Evolutionary conservation across 805 yeast genomes (phyloP), one percentile per base, ranked within the genome.

Genomic region (Lachancea sp.): DNA sequence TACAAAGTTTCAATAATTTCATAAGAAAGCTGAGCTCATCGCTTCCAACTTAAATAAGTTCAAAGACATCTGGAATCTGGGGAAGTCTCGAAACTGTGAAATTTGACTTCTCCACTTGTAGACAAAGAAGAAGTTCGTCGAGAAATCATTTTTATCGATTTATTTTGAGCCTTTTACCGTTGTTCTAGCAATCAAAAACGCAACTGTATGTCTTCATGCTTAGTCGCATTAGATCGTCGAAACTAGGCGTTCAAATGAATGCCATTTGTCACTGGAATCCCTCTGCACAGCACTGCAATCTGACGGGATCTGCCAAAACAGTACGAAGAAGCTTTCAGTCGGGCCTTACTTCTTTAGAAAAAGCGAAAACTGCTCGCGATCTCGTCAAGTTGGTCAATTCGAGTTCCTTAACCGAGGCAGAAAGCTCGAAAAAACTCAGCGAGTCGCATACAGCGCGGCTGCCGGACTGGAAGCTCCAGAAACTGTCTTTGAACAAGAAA

Each of bases 381-480:
- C 46, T 51, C 10, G 45, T 58, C 10, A 52, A 52, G 22, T 42
- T 46, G 18, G 47, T 58, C 8, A 55, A 54, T 29, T 40, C 47
- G 7, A 47, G 54, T 9, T 49, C 53, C 42, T 41, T 48, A 43
- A 39, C 52, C 10, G 17, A 53, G 44, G 39, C 48, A 43, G 44
- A 45, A 39, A 36, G 51, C 45, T 40, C 52, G 6, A 4, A 11
- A 11, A 29, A 29, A 3, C 6, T 13, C 45, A 22, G 52, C 53
- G 11, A 41, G 49, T 16, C 35, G 46, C 57, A 56, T 37, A 59
- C 57, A 44, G 57, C 46, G 36, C 54, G 50, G 46, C 65, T 68
- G n/a, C 83, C 85, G 1, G 78, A 73, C 30, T 90, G 96, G 93
- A 68, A 76, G 53, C 74, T 81, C 53, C 80, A 88, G 53, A 81